These are phyloP conservation scores for Rutstroemia sp. DNA, from an alignment of 2,329 filamentous ascomycete genomes.

Conservation along the genomic window DNA sequence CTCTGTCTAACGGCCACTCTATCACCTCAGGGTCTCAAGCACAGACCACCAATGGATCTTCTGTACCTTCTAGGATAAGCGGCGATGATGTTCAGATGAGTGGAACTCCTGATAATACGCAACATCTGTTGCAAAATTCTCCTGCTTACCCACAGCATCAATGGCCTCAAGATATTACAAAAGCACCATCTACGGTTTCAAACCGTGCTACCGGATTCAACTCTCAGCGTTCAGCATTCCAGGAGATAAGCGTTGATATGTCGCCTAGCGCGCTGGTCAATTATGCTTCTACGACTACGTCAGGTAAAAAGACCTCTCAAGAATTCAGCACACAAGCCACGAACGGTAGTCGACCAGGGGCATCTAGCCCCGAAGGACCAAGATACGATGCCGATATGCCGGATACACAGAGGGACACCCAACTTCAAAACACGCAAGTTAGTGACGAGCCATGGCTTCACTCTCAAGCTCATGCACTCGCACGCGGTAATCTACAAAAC, in stretches of 20 bases:
- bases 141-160: constrained; percentile 41
- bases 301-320: constrained; percentile 66
- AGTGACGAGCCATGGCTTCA: constrained; percentile 50
- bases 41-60: constrained; percentile 48
- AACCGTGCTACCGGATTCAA: constrained; percentile 32
- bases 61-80: constrained; percentile 34
- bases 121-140: constrained; percentile 35
- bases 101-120: constrained; percentile 37
- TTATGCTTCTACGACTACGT: constrained; percentile 81
- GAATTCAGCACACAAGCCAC: constrained; percentile 65
- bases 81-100: constrained; percentile 57
- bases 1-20: constrained; percentile 53
- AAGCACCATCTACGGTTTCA: constrained; percentile 33
- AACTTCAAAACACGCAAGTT: constrained; percentile 11
- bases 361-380: constrained; percentile 24
- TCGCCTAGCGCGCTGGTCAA: constrained; percentile 60
- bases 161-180: constrained; percentile 29
- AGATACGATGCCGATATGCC: constrained; percentile 34
- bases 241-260: constrained; percentile 48
- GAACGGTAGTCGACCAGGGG: constrained; percentile 45
- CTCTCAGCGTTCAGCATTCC: constrained; percentile 52
- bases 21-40: constrained; percentile 31
- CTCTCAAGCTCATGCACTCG: constrained; percentile 49
- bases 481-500: constrained; percentile 31
- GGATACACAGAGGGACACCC: constrained; percentile 40